Percentiles rank a stretch among this genome's conserved stretches.
These are phyloP conservation scores for Aeschynomene evenia DNA, from an alignment of 306 rosid species.

Conservation along the genomic window DNA sequence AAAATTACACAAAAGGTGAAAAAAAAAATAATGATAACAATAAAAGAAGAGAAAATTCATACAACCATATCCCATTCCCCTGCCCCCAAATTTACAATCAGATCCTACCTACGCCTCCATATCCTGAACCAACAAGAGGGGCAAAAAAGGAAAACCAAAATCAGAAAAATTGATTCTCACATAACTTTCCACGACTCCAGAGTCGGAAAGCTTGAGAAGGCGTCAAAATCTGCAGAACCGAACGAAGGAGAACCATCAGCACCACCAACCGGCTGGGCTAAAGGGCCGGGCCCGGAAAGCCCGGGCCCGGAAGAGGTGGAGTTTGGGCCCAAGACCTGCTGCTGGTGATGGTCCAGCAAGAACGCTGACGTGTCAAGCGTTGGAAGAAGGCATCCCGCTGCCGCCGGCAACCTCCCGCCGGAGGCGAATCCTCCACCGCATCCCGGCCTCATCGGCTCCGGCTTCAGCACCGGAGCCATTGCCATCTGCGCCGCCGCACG, in stretches of 20 bases:
- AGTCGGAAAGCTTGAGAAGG: constrained; percentile 74
- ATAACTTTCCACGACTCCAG: constrained; percentile 92
- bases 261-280: constrained; percentile 10
- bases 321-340: constrained; percentile 30
- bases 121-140: constrained; percentile 11
- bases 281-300: constrained; percentile 35
- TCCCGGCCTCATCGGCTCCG: constrained; percentile 65
- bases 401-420: constrained; percentile 24
- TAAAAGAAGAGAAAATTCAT: background rate
- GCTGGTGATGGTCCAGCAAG: constrained; percentile 54
- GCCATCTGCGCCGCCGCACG: constrained; percentile 18
- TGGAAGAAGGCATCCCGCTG: constrained; percentile 52
- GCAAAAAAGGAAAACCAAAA: background rate
- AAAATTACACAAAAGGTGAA: constrained; percentile 15
- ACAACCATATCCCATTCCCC: constrained; percentile 21
- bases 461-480: constrained; percentile 58
- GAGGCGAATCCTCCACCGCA: background rate
- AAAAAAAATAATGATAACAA: too few relatives aligned
- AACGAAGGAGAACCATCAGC: constrained; percentile 23
- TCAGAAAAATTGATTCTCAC: constrained; percentile 35
- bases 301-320: constrained; percentile 24
- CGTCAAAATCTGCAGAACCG: constrained; percentile 54
- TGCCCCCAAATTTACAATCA: constrained; percentile 41
- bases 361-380: constrained; percentile 90
- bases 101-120: constrained; percentile 24